phyloP scores from a whole-genome alignment of 306 rosid species.

The Ormosia semicastrata region DNA sequence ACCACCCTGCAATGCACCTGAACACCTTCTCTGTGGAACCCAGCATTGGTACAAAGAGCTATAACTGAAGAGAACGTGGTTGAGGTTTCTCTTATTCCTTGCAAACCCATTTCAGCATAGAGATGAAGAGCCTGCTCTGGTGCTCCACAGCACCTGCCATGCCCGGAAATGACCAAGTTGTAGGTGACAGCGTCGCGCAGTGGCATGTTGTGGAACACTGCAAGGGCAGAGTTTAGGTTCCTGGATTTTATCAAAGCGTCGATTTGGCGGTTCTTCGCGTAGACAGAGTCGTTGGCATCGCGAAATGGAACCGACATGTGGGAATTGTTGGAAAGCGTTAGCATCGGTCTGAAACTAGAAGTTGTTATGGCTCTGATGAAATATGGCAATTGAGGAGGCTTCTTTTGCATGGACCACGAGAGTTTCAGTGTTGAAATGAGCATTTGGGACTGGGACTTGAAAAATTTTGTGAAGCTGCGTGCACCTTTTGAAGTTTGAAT shows the following conservation, averaged over 20 bases:
- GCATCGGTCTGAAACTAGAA: background rate
- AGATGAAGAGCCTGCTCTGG: conserved; percentile 45
- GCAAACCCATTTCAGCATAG: conserved; percentile 57
- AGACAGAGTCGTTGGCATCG: conserved; percentile 31
- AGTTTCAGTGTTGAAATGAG: background rate
- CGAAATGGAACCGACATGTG: background rate
- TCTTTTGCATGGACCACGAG: conserved; percentile 24
- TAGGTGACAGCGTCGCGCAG: conserved; percentile 64
- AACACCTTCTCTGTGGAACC: conserved; percentile 48
- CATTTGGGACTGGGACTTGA: background rate
- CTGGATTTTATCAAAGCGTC: conserved; percentile 39
- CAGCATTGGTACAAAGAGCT: conserved; percentile 45
- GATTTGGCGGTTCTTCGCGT: conserved; percentile 51
- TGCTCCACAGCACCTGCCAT: conserved; percentile 27
- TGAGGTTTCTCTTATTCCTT: conserved; percentile 53
- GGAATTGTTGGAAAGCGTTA: conserved; percentile 6
- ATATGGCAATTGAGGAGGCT: conserved; percentile 9
- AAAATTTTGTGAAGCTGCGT: background rate
- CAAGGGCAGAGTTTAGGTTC: conserved; percentile 45
- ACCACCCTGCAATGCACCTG: conserved; percentile 77
- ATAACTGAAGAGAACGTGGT: conserved; percentile 60
- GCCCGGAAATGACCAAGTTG: conserved; percentile 68
- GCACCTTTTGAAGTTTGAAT: background rate
- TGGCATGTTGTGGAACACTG: conserved; percentile 54
- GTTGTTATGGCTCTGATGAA: conserved; percentile 33